Evolutionary conservation across 805 yeast species (phyloP), one percentile per base, ranked within the genome.

Genomic region (Tetrapisispora taiwanensis): DNA sequence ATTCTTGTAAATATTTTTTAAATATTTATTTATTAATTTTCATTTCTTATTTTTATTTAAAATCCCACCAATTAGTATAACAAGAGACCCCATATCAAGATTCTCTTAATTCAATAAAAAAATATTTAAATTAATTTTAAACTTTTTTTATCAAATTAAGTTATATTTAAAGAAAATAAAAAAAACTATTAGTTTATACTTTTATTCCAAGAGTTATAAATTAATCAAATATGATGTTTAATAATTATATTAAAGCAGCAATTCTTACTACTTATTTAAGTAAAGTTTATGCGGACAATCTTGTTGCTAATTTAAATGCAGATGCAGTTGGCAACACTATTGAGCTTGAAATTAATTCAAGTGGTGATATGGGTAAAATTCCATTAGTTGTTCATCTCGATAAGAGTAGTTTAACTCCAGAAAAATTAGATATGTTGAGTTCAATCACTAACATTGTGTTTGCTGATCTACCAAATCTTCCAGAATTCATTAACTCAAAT

Each of bases 401-500:
- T 30, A 51, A 46, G 19, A 47, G 41, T n/a, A 42, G 46, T 2
- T 39, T 55, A 35, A 47, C 58, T 14, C 51, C 56, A 20, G 58
- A 54, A 39, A 41, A 54, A 6, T 22, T 56, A 15, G 52, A 51
- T 34, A 46, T 49, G 30, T 37, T 59, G 37, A 46, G 49, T 37
- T 47, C 44, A 12, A 48, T 55, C 20, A 53, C 61, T 0, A 58
- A 56, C 43, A 50, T 57, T 43, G 49, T 56, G 2, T 51, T 59
- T 48, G 52, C 58, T 28, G 56, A 55, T 46, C 41, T 56, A 17
- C 58, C 58, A n/a, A 56, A 49, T 7, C 30, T 52, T 33, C 63
- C 62, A 18, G 56, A 57, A 43, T 59, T 59, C 45, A 48, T 58
- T 24, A 58, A 52, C 19, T 30, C 48, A 3, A 52, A 47, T 14